Base-by-base conservation (phyloP, 345 rosid species). In the Ricinus communis region DNA sequence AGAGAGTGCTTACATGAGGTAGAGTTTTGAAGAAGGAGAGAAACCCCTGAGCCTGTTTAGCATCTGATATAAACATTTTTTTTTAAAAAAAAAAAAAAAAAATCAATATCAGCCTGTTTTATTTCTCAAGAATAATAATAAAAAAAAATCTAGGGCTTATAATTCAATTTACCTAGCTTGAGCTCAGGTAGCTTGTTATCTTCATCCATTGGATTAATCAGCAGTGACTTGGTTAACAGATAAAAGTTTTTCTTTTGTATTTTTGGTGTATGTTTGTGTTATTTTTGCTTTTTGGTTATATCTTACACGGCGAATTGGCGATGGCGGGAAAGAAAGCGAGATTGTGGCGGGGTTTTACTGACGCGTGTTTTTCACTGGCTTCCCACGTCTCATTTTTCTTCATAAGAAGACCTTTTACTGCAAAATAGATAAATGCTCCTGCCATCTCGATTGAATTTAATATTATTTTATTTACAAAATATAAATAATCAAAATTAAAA, bases 11-110 rank as follows among this genome's bases (percentile, higher is more conserved):
- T 86, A 95, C 99, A 66, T 54, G 81, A 63, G 96, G 90, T 60
- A 95, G 91, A 74, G 90, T 86, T 86, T 87, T 95, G 89, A 89
- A 95, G 87, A 95, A 95, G 12, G 93, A 87, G 68, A 95, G 89
- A 83, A 95, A 95, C 76, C 99, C 99, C 76, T 89, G 96, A 71
- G 99, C 93, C 79, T 95, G 99, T 86, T 87, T 92, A 56, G 89
- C 89, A 86, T 92, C 97, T 94, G 53, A 27, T 67, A 66, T 24
- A 50, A 46, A 19, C 22, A 55, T 65, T 18, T 6, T 65, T 2
- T 33, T 33, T 43, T 43, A 43, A 43, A 43, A 8, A 3, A 43
- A 43, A 43, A 43, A 4, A 43, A 8, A 65, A 65, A 22, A 36
- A 60, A 52, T 33, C 25, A 69, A 55, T 10, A 73, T n/a, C n/a